phyloP scores from a whole-genome alignment of 83 land plant species.

The Picea mariana region DNA sequence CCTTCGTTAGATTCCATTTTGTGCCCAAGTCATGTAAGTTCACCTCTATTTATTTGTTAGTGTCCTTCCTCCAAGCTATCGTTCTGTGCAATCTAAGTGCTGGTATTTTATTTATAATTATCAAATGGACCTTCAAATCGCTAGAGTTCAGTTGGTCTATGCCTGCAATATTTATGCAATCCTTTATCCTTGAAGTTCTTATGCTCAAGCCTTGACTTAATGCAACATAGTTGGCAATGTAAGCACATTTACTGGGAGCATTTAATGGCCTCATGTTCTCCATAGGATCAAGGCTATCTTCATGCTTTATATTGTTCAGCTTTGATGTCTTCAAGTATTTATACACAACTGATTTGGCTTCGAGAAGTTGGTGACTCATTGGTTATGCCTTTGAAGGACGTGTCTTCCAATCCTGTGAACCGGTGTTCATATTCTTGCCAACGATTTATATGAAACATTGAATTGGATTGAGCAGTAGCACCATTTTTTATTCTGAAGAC shows the following conservation, averaged over 20 bases:
- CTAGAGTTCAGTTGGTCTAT: neutral
- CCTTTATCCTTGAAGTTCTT: neutral
- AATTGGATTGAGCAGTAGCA: neutral
- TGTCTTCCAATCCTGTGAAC: no score
- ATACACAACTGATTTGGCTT: no score
- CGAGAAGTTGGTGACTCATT: no score
- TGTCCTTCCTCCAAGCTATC: neutral
- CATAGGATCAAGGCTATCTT: neutral
- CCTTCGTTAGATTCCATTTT: neutral
- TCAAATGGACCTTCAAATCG: neutral
- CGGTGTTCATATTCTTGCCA: neutral
- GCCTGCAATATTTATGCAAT: neutral
- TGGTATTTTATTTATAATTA: slow-evolving; percentile 13
- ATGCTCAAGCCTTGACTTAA: neutral
- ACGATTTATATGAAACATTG: neutral
- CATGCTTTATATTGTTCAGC: no score
- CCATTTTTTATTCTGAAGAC: slow-evolving; percentile 6
- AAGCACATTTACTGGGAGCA: slow-evolving; percentile 17
- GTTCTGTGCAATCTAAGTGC: neutral
- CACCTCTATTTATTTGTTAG: neutral
- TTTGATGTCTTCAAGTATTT: no score
- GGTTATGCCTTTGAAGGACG: no score
- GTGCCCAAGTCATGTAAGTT: slow-evolving; percentile 5
- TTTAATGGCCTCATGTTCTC: neutral
- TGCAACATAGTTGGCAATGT: slow-evolving; percentile 8